These are phyloP conservation scores for Alisma plantagoaquatica DNA, from an alignment of 106 monocot species.

Conservation along the genomic window DNA sequence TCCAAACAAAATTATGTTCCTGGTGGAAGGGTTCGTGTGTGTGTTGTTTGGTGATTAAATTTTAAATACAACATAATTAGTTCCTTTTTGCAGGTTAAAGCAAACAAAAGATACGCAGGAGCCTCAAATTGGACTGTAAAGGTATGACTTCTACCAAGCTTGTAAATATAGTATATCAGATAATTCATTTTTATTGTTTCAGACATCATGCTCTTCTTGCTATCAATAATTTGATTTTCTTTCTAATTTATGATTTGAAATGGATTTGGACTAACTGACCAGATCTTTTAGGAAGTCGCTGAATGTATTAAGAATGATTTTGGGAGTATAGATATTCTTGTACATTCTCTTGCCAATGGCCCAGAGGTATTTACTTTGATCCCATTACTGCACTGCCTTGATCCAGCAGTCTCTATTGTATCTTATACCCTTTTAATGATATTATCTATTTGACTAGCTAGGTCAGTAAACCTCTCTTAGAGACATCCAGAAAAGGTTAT, in stretches of 20 bases:
- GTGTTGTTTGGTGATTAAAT: no score
- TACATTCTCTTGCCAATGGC: conserved; percentile 98
- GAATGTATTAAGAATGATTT: conserved; percentile 84
- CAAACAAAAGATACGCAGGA: conserved; percentile 84
- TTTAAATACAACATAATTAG: no score
- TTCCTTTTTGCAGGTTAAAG: conserved; percentile 58
- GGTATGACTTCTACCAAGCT: conserved; percentile 35
- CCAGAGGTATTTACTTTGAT: conserved; percentile 41
- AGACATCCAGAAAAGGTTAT: conserved; percentile 90
- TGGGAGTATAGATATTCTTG: conserved; percentile 94
- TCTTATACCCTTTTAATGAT: no score
- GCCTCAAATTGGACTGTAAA: conserved; percentile 94
- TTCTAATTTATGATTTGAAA: not conserved
- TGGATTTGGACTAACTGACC: not conserved
- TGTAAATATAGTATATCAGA: no score
- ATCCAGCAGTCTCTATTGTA: no score
- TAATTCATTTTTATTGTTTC: not conserved
- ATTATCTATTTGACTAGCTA: no score
- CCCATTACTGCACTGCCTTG: not conserved
- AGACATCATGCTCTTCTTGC: not conserved
- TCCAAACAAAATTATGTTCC: no score
- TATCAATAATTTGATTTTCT: not conserved
- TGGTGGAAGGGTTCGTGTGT: no score
- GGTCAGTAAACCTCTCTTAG: conserved; percentile 84
- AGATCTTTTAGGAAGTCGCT: conserved; percentile 67